Conservation (phyloP, 1,139 yeast genomes). For the Geotrichum aggregatum region DNA sequence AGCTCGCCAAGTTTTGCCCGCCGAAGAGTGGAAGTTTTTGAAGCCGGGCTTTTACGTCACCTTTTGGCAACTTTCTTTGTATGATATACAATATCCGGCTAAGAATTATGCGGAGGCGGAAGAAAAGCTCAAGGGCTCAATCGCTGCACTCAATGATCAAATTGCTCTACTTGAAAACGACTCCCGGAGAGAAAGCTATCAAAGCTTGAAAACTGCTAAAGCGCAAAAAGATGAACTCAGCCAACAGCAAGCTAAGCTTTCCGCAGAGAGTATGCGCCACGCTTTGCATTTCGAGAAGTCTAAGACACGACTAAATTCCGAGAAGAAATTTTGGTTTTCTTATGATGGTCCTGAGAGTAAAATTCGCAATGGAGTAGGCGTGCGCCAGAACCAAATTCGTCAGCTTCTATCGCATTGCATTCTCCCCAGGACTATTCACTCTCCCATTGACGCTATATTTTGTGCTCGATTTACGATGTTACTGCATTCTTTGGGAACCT, state of each 20-base stretch:
- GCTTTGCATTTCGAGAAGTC: constrained; percentile 37
- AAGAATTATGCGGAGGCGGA: constrained; percentile 51
- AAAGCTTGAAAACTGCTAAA: constrained; percentile 22
- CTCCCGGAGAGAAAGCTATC: constrained; percentile 18
- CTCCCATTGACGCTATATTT: constrained; percentile 81
- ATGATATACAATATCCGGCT: constrained; percentile 61
- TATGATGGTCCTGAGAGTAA: constrained; percentile 24
- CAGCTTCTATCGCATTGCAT: constrained; percentile 60
- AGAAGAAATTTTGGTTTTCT: constrained; percentile 38
- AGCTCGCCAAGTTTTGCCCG: constrained; percentile 28
- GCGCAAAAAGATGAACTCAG: constrained; percentile 25
- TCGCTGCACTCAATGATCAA: constrained; percentile 19
- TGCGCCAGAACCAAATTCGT: constrained; percentile 33
- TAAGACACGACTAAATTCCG: constrained; percentile 34
- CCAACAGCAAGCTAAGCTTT: constrained; percentile 29
- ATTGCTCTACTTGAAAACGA: constrained; percentile 21
- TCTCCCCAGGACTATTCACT: constrained; percentile 71
- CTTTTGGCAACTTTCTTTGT: constrained; percentile 75
- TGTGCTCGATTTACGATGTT: constrained; percentile 57
- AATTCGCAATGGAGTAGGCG: constrained; percentile 30
- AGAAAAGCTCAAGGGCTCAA: constrained; percentile 27
- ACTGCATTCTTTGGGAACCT: constrained; percentile 45
- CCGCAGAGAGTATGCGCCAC: constrained; percentile 36
- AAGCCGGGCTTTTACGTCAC: constrained; percentile 49
- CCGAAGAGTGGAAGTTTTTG: constrained; percentile 41